Conservation (phyloP, 768 basidiomycete genomes). For the Pleurotus salmoneostramineus region DNA sequence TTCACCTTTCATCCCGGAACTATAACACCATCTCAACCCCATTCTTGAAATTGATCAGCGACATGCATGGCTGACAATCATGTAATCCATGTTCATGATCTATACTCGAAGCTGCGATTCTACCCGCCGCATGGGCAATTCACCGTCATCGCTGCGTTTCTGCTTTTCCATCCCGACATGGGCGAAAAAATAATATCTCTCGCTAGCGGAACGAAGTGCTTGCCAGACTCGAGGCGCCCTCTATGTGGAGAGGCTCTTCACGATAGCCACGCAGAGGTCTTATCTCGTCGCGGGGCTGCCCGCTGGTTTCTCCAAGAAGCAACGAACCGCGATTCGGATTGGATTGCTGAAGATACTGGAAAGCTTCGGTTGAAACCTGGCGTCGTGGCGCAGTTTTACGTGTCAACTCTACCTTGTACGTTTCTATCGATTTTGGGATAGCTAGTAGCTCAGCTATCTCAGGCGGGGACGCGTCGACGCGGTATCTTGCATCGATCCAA, state of each 20-base stretch:
- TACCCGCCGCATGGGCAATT: conserved; percentile 52
- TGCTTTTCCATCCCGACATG: conserved; percentile 19
- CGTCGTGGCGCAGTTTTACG: conserved; percentile 63
- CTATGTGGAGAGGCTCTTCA: conserved; percentile 74
- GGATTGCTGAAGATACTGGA: conserved; percentile 39
- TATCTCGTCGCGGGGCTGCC: conserved; percentile 77
- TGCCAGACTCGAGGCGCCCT: conserved; percentile 62
- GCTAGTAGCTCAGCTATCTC: conserved; percentile 7
- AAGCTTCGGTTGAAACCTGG: conserved; percentile 42
- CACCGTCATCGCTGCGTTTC: conserved; percentile 64
- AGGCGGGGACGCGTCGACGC: conserved; percentile 91
- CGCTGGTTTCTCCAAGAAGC: conserved; percentile 82
- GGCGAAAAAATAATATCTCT: conserved; percentile 59
- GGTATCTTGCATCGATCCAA: conserved; percentile 71
- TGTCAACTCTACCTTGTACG: conserved; percentile 58
- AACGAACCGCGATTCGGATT: conserved; percentile 35
- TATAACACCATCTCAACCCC: neutral
- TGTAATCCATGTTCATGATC: neutral
- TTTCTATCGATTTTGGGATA: conserved; percentile 5
- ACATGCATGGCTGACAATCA: conserved; percentile 5
- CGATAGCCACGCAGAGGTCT: conserved; percentile 89
- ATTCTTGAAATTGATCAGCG: neutral
- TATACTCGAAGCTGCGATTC: conserved; percentile 43
- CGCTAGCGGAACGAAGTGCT: conserved; percentile 83
- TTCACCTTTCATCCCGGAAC: too few relatives aligned